These are phyloP conservation scores for Boletus barrowsii DNA, from an alignment of 768 basidiomycete species.

Conservation along the genomic window DNA sequence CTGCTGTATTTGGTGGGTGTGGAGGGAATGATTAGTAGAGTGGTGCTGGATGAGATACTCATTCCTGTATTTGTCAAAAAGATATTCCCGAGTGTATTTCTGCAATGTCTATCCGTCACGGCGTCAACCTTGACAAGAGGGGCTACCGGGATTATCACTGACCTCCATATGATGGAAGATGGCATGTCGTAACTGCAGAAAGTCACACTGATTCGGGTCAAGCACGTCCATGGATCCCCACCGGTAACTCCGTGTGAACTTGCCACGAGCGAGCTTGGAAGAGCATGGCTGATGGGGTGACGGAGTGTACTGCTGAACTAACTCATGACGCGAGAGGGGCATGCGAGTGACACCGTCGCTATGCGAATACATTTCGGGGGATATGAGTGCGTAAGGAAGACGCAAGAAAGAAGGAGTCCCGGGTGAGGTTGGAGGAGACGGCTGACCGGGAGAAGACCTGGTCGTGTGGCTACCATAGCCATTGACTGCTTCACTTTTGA, in stretches of 20 bases:
- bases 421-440: constrained; percentile 69
- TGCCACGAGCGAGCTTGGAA: constrained; percentile 52
- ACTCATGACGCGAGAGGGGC: constrained; percentile 62
- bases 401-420: constrained; percentile 57
- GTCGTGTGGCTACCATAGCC: constrained; percentile 49
- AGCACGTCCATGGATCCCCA: constrained; percentile 85
- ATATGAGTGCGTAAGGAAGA: constrained; percentile 81
- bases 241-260: constrained; percentile 69
- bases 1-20: constrained; percentile 44
- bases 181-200: constrained; percentile 68
- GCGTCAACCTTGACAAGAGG: constrained; percentile 15
- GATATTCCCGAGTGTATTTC: constrained; percentile 80
- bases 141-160: constrained; percentile 28
- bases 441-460: constrained; percentile 47
- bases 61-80: constrained; percentile 71
- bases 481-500: constrained; percentile 52
- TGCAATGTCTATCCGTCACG: constrained; percentile 62
- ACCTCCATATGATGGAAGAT: constrained; percentile 91
- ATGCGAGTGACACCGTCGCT: constrained; percentile 70
- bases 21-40: constrained; percentile 40
- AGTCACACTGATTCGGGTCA: constrained; percentile 79
- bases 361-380: constrained; percentile 81
- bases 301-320: constrained; percentile 71
- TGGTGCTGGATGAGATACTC: constrained; percentile 58
- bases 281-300: constrained; percentile 42